Evolutionary conservation across 2,329 filamentous ascomycete genomes (phyloP).

Genomic region (Diaporthe longicolla): DNA sequence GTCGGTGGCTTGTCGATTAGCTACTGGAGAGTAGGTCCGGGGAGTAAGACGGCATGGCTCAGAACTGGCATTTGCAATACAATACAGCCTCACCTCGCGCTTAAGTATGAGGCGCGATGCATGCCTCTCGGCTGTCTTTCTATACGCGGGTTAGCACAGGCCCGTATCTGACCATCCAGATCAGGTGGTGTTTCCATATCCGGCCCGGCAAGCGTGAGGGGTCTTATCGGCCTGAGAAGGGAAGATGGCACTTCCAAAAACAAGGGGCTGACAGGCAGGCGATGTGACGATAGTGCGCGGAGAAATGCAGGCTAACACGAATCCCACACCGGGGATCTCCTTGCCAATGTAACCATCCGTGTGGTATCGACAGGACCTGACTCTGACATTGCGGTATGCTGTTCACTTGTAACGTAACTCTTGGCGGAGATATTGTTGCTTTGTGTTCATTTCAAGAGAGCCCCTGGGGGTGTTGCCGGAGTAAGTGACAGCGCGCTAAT

Average conservation of each 20-base stretch:
- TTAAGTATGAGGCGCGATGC: background rate
- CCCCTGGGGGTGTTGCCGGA: background rate
- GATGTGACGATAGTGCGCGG: conserved; percentile 1
- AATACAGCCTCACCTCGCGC: background rate
- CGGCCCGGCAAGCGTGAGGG: conserved; percentile 13
- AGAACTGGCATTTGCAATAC: background rate
- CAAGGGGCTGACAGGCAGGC: background rate
- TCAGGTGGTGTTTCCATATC: conserved; percentile 2
- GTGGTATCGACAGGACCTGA: background rate
- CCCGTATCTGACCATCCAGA: background rate
- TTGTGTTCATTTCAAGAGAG: no score
- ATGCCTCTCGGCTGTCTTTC: background rate
- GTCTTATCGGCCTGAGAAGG: conserved; percentile 3
- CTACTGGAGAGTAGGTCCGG: background rate
- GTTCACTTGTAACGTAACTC: conserved; percentile 12
- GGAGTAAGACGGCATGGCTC: background rate
- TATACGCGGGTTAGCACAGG: background rate
- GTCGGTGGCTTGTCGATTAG: background rate
- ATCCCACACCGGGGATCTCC: background rate
- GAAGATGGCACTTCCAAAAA: background rate
- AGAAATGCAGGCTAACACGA: background rate
- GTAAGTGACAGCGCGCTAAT: background rate
- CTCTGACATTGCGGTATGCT: background rate
- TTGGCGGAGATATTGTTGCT: background rate
- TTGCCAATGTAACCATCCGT: background rate